Evolutionary conservation across 345 rosid genomes (phyloP), one percentile per base, ranked within the genome.

Genomic region (Heritiera fomes): DNA sequence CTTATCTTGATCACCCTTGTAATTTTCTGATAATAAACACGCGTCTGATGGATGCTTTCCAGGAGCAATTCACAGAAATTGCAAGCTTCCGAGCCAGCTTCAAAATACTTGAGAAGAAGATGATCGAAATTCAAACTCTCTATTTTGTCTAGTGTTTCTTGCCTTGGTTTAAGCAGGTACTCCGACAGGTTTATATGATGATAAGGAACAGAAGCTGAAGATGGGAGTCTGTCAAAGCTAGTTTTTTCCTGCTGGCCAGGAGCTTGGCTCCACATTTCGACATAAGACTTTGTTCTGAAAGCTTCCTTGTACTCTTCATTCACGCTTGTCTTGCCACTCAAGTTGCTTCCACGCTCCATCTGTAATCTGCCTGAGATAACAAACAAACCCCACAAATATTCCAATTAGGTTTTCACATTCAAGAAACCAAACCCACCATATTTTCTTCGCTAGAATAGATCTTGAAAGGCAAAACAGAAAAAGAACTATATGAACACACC

Each of bases 221-320:
- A 76, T 14, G 85, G 63, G 56, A 80, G 73, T 68, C 68, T 73
- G 74, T 80, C 86, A 69, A 30, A 40, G 76, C 61, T 72, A 6
- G 79, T 38, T 15, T 78, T 63, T 62, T 68, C 82, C 65, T 85
- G 69, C 81, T 87, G 90, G 60, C 80, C 87, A 12, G 88, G 91
- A 74, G 87, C 88, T 79, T 90, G 84, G 77, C 85, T 89, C 76
- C 90, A 85, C 87, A 90, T 86, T 60, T 95, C 97, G 32, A 85
- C 69, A 79, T 95, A 95, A 52, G 99, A 95, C 28, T 84, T 83
- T 61, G 98, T 91, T 71, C 97, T 89, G 75, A 95, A 89, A 68
- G 93, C 97, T 87, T 88, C 87, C 80, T 83, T 88, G 92, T 95
- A 93, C 78, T 95, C 99, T 68, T 92, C 94, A 71, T 86, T 87